Evolutionary conservation across 495 filamentous ascomycete genomes (phyloP).

Genomic region (Rostrohypoxylon terebratum): DNA sequence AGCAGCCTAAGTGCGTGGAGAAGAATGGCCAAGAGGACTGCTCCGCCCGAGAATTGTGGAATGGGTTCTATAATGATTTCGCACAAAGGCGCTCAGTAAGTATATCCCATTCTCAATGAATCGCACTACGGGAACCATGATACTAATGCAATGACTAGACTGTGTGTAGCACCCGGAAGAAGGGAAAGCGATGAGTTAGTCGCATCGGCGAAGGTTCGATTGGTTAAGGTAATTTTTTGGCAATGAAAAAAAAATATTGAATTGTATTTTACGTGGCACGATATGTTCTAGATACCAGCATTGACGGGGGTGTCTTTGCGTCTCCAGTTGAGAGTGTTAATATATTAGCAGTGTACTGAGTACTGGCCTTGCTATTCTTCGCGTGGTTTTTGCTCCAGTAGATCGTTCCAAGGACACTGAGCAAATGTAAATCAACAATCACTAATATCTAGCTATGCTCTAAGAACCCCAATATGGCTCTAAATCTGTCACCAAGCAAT

Average conservation of each 20-base stretch:
- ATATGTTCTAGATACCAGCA: constrained; percentile 46
- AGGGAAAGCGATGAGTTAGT: constrained; percentile 33
- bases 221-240: constrained; percentile 14
- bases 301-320: constrained; percentile 21
- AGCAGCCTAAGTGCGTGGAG: constrained; percentile 66
- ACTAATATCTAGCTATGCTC: no score
- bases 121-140: not conserved
- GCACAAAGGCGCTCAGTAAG: constrained; percentile 68
- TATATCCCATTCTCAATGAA: constrained; percentile 3
- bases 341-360: constrained; percentile 21
- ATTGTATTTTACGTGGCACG: constrained; percentile 45
- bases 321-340: constrained; percentile 11
- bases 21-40: constrained; percentile 64
- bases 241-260: constrained; percentile 31
- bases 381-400: not conserved
- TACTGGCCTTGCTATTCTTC: not conserved
- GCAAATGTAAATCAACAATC: no score
- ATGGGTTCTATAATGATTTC: constrained; percentile 77
- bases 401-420: not conserved
- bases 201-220: not conserved
- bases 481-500: no score
- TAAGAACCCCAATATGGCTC: no score
- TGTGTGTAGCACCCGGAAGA: constrained; percentile 42
- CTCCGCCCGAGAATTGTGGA: constrained; percentile 74
- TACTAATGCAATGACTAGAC: constrained; percentile 39